Conservation (phyloP, 805 yeast species). For the Saitoella complicata region DNA sequence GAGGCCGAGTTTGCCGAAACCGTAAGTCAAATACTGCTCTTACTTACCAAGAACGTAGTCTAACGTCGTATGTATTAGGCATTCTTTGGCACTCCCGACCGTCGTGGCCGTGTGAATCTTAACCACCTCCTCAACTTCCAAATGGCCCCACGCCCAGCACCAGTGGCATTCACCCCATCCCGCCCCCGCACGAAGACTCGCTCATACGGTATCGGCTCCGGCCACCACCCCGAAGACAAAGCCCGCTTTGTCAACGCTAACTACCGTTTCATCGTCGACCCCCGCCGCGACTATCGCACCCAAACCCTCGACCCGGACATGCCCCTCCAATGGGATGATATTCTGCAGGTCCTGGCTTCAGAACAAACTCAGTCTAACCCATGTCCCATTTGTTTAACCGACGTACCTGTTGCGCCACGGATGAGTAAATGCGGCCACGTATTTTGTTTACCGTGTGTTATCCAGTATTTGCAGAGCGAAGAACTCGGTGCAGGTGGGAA, state of each 20-base stretch:
- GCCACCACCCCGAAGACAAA: constrained; percentile 14
- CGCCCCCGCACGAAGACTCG: background rate
- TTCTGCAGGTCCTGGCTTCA: constrained; percentile 60
- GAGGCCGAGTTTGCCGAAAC: no score
- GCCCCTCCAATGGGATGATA: constrained; percentile 43
- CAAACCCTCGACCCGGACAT: constrained; percentile 61
- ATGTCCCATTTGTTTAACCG: constrained; percentile 85
- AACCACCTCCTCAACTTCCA: constrained; percentile 13
- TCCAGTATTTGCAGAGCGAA: constrained; percentile 25
- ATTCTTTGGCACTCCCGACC: background rate
- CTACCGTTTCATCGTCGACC: constrained; percentile 68
- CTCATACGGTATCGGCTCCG: constrained; percentile 3
- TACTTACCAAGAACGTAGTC: no score
- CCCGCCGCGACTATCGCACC: constrained; percentile 34
- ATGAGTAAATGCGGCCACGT: constrained; percentile 94
- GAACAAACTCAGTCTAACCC: constrained; percentile 40
- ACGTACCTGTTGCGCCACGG: constrained; percentile 76
- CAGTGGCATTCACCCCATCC: background rate
- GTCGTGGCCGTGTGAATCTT: constrained; percentile 10
- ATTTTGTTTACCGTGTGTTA: constrained; percentile 67
- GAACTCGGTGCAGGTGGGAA: constrained; percentile 14
- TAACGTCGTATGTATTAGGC: no score
- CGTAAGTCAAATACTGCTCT: no score
- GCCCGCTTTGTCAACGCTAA: constrained; percentile 50
- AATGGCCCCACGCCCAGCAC: constrained; percentile 10